Conservation (phyloP, 2,329 filamentous ascomycete species). For the Penicillium decumbens region DNA sequence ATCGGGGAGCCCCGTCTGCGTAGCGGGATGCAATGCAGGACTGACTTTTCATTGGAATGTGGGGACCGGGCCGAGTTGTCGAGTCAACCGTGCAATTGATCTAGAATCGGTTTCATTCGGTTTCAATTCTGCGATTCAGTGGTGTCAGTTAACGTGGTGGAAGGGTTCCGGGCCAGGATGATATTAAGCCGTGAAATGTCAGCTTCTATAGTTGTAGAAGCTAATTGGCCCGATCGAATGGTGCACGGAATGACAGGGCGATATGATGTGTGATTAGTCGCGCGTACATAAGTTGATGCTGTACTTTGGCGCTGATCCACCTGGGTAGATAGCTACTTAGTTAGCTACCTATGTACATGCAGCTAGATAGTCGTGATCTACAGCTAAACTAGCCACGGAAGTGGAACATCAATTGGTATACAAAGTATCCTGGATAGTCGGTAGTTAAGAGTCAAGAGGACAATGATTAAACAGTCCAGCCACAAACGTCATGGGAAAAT, state of each 20-base stretch:
- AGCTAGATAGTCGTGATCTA: background rate
- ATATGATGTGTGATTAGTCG: constrained; percentile 18
- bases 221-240: constrained; percentile 8
- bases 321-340: background rate
- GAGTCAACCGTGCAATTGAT: background rate
- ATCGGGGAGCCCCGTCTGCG: constrained; percentile 9
- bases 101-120: constrained; percentile 1
- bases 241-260: background rate
- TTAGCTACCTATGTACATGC: too few relatives aligned
- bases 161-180: background rate
- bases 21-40: constrained; percentile 22
- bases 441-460: too few relatives aligned
- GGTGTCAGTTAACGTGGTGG: constrained; percentile 2
- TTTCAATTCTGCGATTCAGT: background rate
- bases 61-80: constrained; percentile 7
- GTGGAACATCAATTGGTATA: background rate
- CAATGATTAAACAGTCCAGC: background rate
- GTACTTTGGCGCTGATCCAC: background rate
- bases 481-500: background rate
- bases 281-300: constrained; percentile 1
- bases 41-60: constrained; percentile 26
- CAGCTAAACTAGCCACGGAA: constrained; percentile 4
- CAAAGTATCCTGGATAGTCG: too few relatives aligned
- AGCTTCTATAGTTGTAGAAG: background rate
- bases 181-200: background rate